phyloP scores from a whole-genome alignment of 2,329 filamentous ascomycete species.

The Neopestalotiopsis sp. region DNA sequence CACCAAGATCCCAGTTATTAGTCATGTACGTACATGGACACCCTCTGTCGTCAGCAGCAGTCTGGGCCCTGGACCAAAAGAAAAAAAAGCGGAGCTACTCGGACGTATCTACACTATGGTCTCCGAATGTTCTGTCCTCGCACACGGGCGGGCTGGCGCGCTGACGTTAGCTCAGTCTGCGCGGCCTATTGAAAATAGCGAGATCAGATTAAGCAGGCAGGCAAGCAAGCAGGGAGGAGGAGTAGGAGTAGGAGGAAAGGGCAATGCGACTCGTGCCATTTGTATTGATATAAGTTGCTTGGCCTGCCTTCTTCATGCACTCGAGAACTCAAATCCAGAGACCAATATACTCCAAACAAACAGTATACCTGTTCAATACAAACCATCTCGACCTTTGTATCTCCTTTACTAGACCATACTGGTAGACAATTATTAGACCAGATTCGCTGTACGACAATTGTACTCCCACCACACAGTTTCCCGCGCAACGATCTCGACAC shows the following conservation, averaged over 20 bases:
- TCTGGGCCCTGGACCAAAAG: not conserved
- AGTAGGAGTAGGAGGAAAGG: no score
- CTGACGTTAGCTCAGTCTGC: not conserved
- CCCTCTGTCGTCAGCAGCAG: not conserved
- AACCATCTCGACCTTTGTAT: not conserved
- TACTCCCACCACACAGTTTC: not conserved
- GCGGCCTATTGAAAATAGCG: not conserved
- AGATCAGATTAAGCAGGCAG: not conserved
- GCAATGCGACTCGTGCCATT: not conserved
- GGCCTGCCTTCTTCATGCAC: not conserved
- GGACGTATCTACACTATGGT: not conserved
- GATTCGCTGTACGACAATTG: not conserved
- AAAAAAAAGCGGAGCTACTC: not conserved
- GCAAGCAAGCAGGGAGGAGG: not conserved
- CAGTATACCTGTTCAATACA: not conserved
- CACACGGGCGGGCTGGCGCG: no score
- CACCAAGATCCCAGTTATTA: not conserved
- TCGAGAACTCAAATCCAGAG: not conserved
- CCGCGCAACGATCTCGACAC: not conserved
- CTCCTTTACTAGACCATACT: not conserved
- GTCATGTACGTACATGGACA: not conserved
- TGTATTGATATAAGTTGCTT: not conserved
- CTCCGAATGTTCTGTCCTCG: not conserved
- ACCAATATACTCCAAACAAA: not conserved
- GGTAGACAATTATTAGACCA: not conserved